Conservation (phyloP, 257 asterid species). For the Nicotiana attenuata region DNA sequence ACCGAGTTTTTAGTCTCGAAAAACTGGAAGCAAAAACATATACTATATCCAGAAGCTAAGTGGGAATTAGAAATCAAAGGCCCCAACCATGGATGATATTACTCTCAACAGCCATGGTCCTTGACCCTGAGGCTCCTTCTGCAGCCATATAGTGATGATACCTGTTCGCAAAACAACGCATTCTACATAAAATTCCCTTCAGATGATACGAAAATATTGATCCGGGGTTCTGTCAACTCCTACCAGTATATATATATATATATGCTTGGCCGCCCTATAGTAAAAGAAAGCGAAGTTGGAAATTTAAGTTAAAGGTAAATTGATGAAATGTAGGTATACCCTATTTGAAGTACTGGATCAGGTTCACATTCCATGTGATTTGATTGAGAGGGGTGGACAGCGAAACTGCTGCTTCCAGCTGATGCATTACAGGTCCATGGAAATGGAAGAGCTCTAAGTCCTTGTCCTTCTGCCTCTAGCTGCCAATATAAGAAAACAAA, state of each 20-base stretch:
- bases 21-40: background rate
- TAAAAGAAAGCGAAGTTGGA: background rate
- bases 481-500: conserved; percentile 20
- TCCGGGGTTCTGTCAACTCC: too few relatives aligned
- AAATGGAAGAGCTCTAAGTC: conserved; percentile 31
- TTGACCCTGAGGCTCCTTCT: conserved; percentile 55
- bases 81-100: conserved; percentile 65
- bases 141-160: conserved; percentile 55
- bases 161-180: conserved; percentile 22
- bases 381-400: conserved; percentile 36
- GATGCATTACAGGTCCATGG: conserved; percentile 46
- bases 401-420: conserved; percentile 30
- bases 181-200: background rate
- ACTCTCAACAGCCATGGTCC: conserved; percentile 53
- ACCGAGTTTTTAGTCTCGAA: background rate
- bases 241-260: too few relatives aligned
- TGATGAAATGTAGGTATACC: conserved; percentile 32
- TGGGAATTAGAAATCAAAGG: conserved; percentile 27
- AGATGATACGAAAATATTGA: background rate
- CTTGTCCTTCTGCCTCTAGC: conserved; percentile 65
- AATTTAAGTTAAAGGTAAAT: background rate
- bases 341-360: conserved; percentile 62
- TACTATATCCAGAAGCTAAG: background rate
- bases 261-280: too few relatives aligned
- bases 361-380: conserved; percentile 48